These are phyloP conservation scores for Capronia americana DNA, from an alignment of 2,329 filamentous ascomycete species.

Conservation along the genomic window DNA sequence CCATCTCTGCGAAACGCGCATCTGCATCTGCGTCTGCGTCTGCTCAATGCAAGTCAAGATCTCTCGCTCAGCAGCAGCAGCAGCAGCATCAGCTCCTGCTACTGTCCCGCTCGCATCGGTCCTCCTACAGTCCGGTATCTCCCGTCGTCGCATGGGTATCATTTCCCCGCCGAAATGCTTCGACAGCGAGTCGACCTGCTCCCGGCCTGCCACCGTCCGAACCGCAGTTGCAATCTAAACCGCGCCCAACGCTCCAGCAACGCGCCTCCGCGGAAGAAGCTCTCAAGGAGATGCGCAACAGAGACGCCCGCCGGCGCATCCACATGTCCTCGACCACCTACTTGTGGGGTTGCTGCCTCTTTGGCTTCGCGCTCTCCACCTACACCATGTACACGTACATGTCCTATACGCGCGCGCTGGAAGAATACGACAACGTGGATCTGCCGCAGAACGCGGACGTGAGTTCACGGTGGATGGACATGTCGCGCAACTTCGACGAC, in stretches of 20 bases:
- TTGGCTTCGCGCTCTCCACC: slow-evolving; percentile 50
- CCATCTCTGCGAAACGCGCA: slow-evolving; percentile 30
- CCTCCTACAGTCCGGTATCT: neutral
- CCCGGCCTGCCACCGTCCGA: slow-evolving; percentile 24
- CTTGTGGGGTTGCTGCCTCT: slow-evolving; percentile 48
- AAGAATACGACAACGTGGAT: slow-evolving; percentile 29
- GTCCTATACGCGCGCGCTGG: slow-evolving; percentile 49
- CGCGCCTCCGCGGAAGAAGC: slow-evolving; percentile 36
- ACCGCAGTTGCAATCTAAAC: neutral
- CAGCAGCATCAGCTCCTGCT: neutral
- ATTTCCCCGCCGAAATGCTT: slow-evolving; percentile 13
- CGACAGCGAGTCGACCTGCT: slow-evolving; percentile 25
- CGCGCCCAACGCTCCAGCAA: slow-evolving; percentile 14
- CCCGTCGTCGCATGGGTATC: neutral
- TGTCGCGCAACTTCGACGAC: slow-evolving; percentile 52
- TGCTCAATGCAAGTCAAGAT: slow-evolving; percentile 3
- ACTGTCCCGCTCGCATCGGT: neutral
- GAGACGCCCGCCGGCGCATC: slow-evolving; percentile 39
- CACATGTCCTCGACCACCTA: slow-evolving; percentile 39
- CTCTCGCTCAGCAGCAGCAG: slow-evolving; percentile 1
- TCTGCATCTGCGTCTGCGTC: neutral
- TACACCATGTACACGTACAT: slow-evolving; percentile 54
- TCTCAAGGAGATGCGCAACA: slow-evolving; percentile 16
- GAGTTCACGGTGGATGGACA: slow-evolving; percentile 54
- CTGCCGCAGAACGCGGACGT: slow-evolving; percentile 47